phyloP scores from a whole-genome alignment of 305 asterid species.

The Fraxinus sp. region DNA sequence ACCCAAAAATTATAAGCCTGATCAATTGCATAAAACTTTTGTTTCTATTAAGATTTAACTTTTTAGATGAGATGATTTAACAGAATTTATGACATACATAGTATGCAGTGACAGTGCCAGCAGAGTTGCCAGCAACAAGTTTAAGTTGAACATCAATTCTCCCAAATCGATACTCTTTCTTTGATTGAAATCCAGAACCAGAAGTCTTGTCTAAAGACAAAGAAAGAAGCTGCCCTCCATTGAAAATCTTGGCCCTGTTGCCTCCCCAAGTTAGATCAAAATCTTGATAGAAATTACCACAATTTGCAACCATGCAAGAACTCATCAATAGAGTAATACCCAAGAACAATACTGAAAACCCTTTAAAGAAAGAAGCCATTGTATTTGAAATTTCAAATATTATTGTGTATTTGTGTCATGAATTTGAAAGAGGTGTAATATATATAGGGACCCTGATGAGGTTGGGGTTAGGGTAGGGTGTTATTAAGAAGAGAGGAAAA shows the following conservation, averaged over 20 bases:
- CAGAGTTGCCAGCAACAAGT: slow-evolving; percentile 81
- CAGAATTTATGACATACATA: slow-evolving; percentile 41
- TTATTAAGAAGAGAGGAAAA: slow-evolving; percentile 22
- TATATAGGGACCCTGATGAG: slow-evolving; percentile 26
- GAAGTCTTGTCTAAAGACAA: slow-evolving; percentile 66
- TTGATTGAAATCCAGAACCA: slow-evolving; percentile 78
- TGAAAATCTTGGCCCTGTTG: slow-evolving; percentile 53
- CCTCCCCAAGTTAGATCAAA: slow-evolving; percentile 74
- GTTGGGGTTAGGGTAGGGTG: neutral
- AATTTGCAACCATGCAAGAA: slow-evolving; percentile 39
- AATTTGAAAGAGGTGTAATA: slow-evolving; percentile 22
- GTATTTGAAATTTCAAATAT: neutral
- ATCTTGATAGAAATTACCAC: slow-evolving; percentile 55
- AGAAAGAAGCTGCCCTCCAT: slow-evolving; percentile 60
- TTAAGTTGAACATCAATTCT: slow-evolving; percentile 83
- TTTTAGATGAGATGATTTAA: neutral
- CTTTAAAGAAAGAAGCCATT: slow-evolving; percentile 28
- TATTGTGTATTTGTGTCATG: neutral
- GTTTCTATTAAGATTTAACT: neutral
- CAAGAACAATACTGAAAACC: slow-evolving; percentile 19
- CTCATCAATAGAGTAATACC: slow-evolving; percentile 21
- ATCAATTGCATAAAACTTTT: neutral
- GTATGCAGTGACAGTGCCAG: slow-evolving; percentile 81
- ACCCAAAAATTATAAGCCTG: neutral
- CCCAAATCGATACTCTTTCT: slow-evolving; percentile 64